Evolutionary conservation across 768 basidiomycete species (phyloP).

Genomic region (Boletus sp.): DNA sequence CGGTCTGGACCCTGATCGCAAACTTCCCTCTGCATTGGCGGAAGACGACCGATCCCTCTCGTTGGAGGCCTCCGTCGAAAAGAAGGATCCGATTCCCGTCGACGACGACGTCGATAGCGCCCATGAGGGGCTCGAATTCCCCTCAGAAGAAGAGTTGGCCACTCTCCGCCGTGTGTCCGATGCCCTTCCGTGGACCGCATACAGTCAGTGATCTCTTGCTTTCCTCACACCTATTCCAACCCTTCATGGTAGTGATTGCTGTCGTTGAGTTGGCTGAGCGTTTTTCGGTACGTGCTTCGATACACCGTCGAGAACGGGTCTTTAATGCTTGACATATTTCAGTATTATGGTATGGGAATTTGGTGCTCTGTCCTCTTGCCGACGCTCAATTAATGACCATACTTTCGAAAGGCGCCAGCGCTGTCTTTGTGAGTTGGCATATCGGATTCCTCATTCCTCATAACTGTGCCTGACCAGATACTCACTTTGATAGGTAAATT

Average conservation of each 20-base stretch:
- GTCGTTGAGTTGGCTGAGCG: slow-evolving; percentile 69
- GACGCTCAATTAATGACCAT: background rate
- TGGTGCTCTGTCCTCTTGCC: background rate
- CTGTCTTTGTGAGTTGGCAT: slow-evolving; percentile 36
- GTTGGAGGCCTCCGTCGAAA: slow-evolving; percentile 11
- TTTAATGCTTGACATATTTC: background rate
- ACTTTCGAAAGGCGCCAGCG: slow-evolving; percentile 33
- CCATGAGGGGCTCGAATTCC: slow-evolving; percentile 57
- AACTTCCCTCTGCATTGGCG: slow-evolving; percentile 9
- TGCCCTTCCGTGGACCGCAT: slow-evolving; percentile 54
- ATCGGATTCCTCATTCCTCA: background rate
- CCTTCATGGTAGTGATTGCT: slow-evolving; percentile 49
- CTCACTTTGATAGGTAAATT: slow-evolving; percentile 52
- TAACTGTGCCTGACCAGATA: background rate
- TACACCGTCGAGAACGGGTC: background rate
- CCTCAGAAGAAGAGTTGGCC: slow-evolving; percentile 55
- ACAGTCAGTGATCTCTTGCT: slow-evolving; percentile 20
- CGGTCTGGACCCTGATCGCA: slow-evolving; percentile 4
- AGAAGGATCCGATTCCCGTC: slow-evolving; percentile 17
- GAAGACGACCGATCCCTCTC: slow-evolving; percentile 10
- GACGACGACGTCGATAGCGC: slow-evolving; percentile 31
- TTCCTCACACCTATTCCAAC: background rate
- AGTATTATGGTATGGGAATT: slow-evolving; percentile 45
- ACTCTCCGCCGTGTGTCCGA: slow-evolving; percentile 64
- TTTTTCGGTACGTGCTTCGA: slow-evolving; percentile 50